phyloP scores from a whole-genome alignment of 371 early-diverging fungal genomes.

The Mucor ambiguus region DNA sequence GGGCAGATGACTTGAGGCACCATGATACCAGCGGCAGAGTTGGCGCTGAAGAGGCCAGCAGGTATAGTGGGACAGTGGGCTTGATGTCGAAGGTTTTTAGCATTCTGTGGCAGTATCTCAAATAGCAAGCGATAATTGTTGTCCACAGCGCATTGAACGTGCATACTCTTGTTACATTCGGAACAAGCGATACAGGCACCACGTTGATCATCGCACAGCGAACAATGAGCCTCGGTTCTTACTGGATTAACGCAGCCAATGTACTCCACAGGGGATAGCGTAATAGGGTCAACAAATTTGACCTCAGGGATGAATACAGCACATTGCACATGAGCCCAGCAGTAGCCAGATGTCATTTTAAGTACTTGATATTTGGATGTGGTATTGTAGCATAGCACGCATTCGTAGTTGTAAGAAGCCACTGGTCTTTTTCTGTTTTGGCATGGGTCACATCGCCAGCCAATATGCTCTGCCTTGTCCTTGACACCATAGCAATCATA shows the following conservation, averaged over 20 bases:
- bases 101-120: conserved; percentile 33
- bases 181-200: conserved; percentile 52
- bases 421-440: conserved; percentile 59
- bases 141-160: conserved; percentile 55
- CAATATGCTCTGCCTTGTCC: conserved; percentile 15
- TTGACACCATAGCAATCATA: conserved; percentile 58
- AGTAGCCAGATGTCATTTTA: conserved; percentile 84
- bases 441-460: conserved; percentile 71
- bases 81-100: conserved; percentile 3
- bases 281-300: conserved; percentile 62
- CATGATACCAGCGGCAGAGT: conserved; percentile 46
- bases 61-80: conserved; percentile 24
- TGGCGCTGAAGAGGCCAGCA: conserved; percentile 25
- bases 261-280: conserved; percentile 79
- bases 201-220: conserved; percentile 42
- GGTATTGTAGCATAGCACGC: conserved; percentile 59
- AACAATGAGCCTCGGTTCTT: conserved; percentile 63
- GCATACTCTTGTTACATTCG: conserved; percentile 41
- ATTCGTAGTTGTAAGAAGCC: conserved; percentile 63
- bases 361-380: conserved; percentile 60
- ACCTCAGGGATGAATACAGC: conserved; percentile 84
- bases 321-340: conserved; percentile 95
- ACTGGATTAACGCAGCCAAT: conserved; percentile 66
- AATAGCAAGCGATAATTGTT: conserved; percentile 47
- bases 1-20: conserved; percentile 58